Base-by-base conservation (phyloP, 75 land plant species). In the Cunninghamia lanceolata region DNA sequence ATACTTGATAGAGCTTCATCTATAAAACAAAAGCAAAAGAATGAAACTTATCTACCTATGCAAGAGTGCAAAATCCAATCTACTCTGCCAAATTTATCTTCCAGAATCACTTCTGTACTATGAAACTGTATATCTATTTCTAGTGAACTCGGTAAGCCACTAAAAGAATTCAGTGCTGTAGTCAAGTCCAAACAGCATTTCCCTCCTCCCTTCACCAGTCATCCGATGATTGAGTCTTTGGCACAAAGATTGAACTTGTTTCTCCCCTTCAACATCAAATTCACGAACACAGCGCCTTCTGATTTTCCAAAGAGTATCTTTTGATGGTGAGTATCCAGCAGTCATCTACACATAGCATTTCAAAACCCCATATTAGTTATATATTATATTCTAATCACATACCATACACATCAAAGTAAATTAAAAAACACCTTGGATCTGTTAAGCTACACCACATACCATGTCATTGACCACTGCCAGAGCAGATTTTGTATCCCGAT, bases 401-500 rank as follows among this genome's bases (percentile, higher is more conserved):
- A 80, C 13, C 0, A 78, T 78, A 9, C 5, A 78, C 46, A 42
- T 39, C 52, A n/a, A n/a, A 43, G 50, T n/a, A 45, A 75, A 8
- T 40, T 19, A 75, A 85, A 81, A 73, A 32, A 34, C 38, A 73
- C 16, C 75, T 73, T 34, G 75, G 36, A 73, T 73, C n/a, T 39
- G 6, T 66, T 30, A 28, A 85, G 43, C 16, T 42, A 66, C 40
- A 17, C 30, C 39, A 25, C 9, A 32, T 91, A 96, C 99, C 99
- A 98, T 96, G 39, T 91, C 88, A 84, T 97, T 89, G 83, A 98
- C 81, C 34, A 89, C 90, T 43, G 91, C 84, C 43, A 96, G 83
- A 84, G 99, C 99, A 76, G 97, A 88, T 83, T 93, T 93, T 79
- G 89, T 88, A 85, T 96, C 96, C 15, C 93, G 93, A 86, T 98